Evolutionary conservation across 1,284 basidiomycete genomes (phyloP).

Genomic region (Afroboletus lepidellus): DNA sequence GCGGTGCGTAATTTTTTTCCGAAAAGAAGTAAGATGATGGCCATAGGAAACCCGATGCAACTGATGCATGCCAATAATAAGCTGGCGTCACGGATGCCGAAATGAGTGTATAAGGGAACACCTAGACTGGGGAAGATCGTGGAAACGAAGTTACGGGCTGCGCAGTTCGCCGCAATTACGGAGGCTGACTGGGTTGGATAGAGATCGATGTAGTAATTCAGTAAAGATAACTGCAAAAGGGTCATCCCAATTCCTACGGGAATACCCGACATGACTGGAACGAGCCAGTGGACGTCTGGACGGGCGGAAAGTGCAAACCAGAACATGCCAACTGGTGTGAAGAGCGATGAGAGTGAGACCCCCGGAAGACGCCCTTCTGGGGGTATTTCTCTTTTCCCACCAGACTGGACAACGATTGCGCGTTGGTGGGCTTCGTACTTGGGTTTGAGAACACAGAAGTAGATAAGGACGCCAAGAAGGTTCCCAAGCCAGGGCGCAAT

Average conservation of each 20-base stretch:
- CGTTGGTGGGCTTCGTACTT: constrained; percentile 17
- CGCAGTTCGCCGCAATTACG: constrained; percentile 29
- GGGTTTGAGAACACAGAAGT: constrained; percentile 27
- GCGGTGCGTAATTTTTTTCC: constrained; percentile 20
- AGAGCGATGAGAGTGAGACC: constrained; percentile 20
- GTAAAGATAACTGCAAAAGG: constrained; percentile 27
- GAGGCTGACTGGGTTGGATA: constrained; percentile 30
- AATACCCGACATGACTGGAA: constrained; percentile 25
- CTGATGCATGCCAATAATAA: constrained; percentile 27
- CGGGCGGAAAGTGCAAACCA: constrained; percentile 28
- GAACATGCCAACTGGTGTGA: constrained; percentile 29
- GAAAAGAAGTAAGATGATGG: constrained; percentile 18
- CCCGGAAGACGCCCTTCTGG: constrained; percentile 29
- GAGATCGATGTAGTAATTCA: constrained; percentile 33
- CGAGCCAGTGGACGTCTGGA: constrained; percentile 19
- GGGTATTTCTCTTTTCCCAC: constrained; percentile 13
- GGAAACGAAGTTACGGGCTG: constrained; percentile 15
- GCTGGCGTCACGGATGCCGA: constrained; percentile 27
- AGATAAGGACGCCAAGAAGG: constrained; percentile 25
- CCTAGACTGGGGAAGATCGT: constrained; percentile 26
- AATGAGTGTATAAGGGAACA: constrained; percentile 18
- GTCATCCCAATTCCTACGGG: constrained; percentile 32
- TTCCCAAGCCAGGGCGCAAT: constrained; percentile 28
- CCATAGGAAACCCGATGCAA: constrained; percentile 24
- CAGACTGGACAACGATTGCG: constrained; percentile 9